Evolutionary conservation across 805 yeast species (phyloP).

Genomic region (Metschnikowia lachancei): DNA sequence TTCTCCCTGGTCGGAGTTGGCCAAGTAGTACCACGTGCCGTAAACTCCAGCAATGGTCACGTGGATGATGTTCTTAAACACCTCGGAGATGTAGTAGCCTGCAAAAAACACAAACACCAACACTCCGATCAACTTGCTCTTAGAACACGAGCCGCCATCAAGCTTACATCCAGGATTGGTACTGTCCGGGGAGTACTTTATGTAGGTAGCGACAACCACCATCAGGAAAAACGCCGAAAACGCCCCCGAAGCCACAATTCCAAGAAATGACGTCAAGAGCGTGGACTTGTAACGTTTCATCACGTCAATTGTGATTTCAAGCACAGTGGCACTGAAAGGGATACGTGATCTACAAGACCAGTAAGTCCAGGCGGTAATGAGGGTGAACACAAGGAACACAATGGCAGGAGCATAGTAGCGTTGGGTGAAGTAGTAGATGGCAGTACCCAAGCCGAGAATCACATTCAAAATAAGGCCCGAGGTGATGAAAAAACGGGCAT

Average conservation of each 20-base stretch:
- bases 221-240: conserved; percentile 65
- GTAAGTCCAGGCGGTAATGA: conserved; percentile 64
- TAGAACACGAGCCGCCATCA: conserved; percentile 54
- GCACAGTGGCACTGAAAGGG: conserved; percentile 69
- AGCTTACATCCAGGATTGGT: conserved; percentile 51
- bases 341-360: conserved; percentile 70
- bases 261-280: conserved; percentile 56
- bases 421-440: conserved; percentile 67
- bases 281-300: conserved; percentile 72
- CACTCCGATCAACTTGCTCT: conserved; percentile 62
- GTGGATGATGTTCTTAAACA: conserved; percentile 75
- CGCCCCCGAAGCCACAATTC: conserved; percentile 56
- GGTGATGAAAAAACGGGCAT: conserved; percentile 65
- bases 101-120: conserved; percentile 75
- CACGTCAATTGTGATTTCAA: conserved; percentile 73
- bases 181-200: conserved; percentile 63
- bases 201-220: conserved; percentile 72
- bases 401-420: conserved; percentile 78
- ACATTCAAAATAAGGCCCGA: conserved; percentile 67
- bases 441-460: conserved; percentile 67
- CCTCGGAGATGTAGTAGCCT: conserved; percentile 81
- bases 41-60: conserved; percentile 79
- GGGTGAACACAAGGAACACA: conserved; percentile 65
- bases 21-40: conserved; percentile 89
- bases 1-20: conserved; percentile 70